Percentiles rank a stretch among this genome's conserved stretches.
phyloP scores from a whole-genome alignment of 2,329 filamentous ascomycete genomes.

The Aspergillus fischeri region DNA sequence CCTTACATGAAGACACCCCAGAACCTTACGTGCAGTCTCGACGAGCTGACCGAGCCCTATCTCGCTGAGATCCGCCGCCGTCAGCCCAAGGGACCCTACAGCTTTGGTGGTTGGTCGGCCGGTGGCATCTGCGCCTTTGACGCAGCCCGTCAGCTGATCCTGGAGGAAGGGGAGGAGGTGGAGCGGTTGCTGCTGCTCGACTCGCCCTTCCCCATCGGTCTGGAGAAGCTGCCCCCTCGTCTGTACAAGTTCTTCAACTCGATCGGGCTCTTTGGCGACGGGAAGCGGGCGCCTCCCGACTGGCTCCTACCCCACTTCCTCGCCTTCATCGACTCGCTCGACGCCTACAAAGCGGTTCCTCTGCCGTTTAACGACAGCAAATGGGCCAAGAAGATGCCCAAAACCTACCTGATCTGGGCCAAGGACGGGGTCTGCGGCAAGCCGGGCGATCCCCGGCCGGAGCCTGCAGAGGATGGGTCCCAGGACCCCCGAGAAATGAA shows the following conservation, averaged over 20 bases:
- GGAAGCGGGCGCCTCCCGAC: conserved; percentile 40
- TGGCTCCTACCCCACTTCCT: conserved; percentile 52
- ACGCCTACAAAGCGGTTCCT: conserved; percentile 39
- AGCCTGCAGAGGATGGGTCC: conserved; percentile 34
- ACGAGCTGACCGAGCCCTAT: conserved; percentile 36
- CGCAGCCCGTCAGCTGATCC: conserved; percentile 57
- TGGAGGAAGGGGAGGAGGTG: conserved; percentile 53
- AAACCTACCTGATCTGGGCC: conserved; percentile 46
- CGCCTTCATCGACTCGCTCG: conserved; percentile 46
- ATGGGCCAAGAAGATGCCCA: conserved; percentile 35
- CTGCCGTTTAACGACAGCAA: conserved; percentile 27
- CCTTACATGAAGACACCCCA: conserved; percentile 43
- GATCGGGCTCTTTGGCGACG: conserved; percentile 46
- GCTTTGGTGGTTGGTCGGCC: conserved; percentile 70
- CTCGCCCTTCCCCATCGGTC: conserved; percentile 61
- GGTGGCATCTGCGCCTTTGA: conserved; percentile 70
- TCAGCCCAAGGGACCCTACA: conserved; percentile 55
- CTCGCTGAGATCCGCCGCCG: conserved; percentile 45
- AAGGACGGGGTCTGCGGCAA: conserved; percentile 46
- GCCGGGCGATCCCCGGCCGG: conserved; percentile 38
- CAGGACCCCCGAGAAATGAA: conserved; percentile 47
- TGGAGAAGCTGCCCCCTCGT: conserved; percentile 61
- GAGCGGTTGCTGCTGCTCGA: conserved; percentile 63
- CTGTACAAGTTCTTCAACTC: conserved; percentile 49
- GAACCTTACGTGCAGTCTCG: conserved; percentile 33